These are phyloP conservation scores for Pythium utonaiense DNA, from an alignment of 352 stramenopile species.

Conservation along the genomic window DNA sequence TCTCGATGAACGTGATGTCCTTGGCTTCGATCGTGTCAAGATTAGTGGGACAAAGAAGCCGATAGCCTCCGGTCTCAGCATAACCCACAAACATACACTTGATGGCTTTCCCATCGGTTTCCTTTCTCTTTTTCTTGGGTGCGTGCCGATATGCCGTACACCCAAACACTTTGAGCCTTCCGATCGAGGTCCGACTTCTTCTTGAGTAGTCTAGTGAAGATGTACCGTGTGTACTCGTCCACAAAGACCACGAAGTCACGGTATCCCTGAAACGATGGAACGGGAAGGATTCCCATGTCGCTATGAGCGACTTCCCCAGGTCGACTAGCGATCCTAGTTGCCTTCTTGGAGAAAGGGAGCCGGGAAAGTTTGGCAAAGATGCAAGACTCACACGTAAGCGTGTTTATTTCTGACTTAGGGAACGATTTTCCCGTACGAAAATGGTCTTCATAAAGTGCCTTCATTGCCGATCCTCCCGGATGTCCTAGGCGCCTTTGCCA, in stretches of 20 bases:
- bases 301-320: constrained; percentile 14
- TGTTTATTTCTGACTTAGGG: constrained; percentile 9
- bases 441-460: constrained; percentile 15
- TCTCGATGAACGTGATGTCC: constrained; percentile 22
- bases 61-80: constrained; percentile 13
- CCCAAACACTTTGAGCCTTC: background rate
- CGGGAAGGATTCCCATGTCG: constrained; percentile 17
- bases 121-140: constrained; percentile 1
- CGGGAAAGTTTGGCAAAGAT: constrained; percentile 14
- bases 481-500: constrained; percentile 16
- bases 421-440: constrained; percentile 13
- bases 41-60: constrained; percentile 3
- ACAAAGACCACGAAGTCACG: constrained; percentile 21
- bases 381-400: constrained; percentile 13
- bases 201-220: constrained; percentile 6
- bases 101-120: constrained; percentile 2
- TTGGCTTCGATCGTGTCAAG: constrained; percentile 6
- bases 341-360: constrained; percentile 4
- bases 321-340: constrained; percentile 6
- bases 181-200: background rate
- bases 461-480: constrained; percentile 9
- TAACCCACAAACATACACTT: constrained; percentile 25
- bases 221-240: constrained; percentile 18
- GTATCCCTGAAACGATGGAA: constrained; percentile 10
- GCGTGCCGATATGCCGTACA: constrained; percentile 6